Evolutionary conservation across 768 basidiomycete species (phyloP), one percentile per base, ranked within the genome.

Genomic region (Leccinum boreale): DNA sequence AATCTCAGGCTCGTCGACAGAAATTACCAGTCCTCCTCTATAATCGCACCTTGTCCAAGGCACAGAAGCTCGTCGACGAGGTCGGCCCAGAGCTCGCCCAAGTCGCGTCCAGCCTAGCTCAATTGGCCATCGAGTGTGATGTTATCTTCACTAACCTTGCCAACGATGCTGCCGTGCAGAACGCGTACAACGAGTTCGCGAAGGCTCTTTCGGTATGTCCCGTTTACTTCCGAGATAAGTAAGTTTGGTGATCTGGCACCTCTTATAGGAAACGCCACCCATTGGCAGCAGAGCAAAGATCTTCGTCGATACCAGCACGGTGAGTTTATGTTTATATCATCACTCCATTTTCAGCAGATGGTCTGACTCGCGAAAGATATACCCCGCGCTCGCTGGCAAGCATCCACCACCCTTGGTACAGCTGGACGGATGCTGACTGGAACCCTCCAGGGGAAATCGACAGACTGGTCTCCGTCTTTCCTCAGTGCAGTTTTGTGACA

Each of bases 251-350:
- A 61, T 65, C 14, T 12, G 31, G 31, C 31, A 5, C 48, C 35
- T 14, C 58, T 60, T 39, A 65, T 59, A 84, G 76, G 66, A 66
- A 63, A 63, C 66, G 21, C 77, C 79, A 29, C 77, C 81, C 1
- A 67, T 77, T 42, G 36, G 36, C 36, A 36, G 7, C 7, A 78
- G 74, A 66, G 71, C 77, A 62, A 93, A 86, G 69, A 88, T 92
- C 48, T 92, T 94, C 61, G 86, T 93, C 31, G 92, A 95, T 63
- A 92, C 88, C 12, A 86, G 85, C 24, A 95, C 92, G 3, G 90
- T 91, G 55, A 56, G 85, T 74, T n/a, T 54, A 26, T 26, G 33
- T 29, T 31, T 29, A 46, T 14, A 28, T 57, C 19, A 50, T 15
- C 31, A 31, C 31, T 42, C 28, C 24, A 21, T 14, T 31, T 29